Evolutionary conservation across 1,284 basidiomycete genomes (phyloP).

Genomic region (Xerocomus minutiporus): DNA sequence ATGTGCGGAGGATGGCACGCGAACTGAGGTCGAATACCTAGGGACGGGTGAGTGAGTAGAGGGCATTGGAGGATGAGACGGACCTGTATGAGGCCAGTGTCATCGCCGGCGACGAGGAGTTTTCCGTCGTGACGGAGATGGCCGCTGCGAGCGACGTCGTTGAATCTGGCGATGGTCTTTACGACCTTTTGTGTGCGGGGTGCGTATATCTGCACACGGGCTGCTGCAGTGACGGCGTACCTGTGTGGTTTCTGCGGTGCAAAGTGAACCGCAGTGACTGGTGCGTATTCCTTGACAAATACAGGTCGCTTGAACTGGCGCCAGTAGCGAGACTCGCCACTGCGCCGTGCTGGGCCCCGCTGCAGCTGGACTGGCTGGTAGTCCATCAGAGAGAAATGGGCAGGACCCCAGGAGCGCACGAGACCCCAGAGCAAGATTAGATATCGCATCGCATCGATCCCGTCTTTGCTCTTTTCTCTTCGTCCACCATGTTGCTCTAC

Average conservation of each 20-base stretch:
- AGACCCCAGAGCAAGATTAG: slow-evolving; percentile 20
- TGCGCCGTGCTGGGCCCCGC: slow-evolving; percentile 56
- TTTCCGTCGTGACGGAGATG: slow-evolving; percentile 90
- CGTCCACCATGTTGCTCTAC: slow-evolving; percentile 71
- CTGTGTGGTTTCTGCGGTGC: slow-evolving; percentile 78
- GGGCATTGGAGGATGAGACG: background rate
- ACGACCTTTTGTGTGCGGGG: slow-evolving; percentile 92
- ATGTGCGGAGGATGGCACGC: slow-evolving; percentile 87
- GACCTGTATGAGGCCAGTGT: slow-evolving; percentile 91
- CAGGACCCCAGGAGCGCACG: slow-evolving; percentile 13
- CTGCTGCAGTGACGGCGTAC: slow-evolving; percentile 94
- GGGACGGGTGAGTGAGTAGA: background rate
- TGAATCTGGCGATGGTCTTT: slow-evolving; percentile 96
- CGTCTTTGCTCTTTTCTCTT: slow-evolving; percentile 11
- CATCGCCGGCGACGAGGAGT: slow-evolving; percentile 91
- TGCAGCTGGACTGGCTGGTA: slow-evolving; percentile 73
- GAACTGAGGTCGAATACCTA: slow-evolving; percentile 84
- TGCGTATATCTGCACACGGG: slow-evolving; percentile 93
- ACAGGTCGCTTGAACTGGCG: slow-evolving; percentile 79
- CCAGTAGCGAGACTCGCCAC: slow-evolving; percentile 74
- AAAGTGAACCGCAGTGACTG: slow-evolving; percentile 90
- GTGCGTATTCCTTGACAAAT: slow-evolving; percentile 92
- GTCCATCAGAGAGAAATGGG: slow-evolving; percentile 46
- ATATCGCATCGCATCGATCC: slow-evolving; percentile 6
- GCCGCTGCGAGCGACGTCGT: slow-evolving; percentile 89